These are phyloP conservation scores for Pyricularia pennisetigena DNA, from an alignment of 2,329 filamentous ascomycete species.

Conservation along the genomic window DNA sequence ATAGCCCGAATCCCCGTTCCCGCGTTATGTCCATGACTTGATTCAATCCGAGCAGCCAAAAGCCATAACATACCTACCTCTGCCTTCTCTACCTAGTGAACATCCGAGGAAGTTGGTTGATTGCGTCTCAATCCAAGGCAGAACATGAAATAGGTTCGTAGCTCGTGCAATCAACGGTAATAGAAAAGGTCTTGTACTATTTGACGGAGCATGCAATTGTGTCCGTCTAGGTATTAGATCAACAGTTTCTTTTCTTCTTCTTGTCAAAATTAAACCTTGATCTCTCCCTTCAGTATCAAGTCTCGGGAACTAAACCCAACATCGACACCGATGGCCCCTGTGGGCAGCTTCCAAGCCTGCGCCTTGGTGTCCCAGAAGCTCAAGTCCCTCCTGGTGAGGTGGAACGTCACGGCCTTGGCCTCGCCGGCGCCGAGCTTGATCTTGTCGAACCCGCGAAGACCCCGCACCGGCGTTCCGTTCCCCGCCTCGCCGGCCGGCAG, in stretches of 20 bases:
- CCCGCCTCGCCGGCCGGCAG: constrained; percentile 19
- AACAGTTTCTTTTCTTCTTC: not conserved
- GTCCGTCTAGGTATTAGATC: not conserved
- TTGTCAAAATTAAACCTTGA: not conserved
- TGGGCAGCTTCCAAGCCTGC: constrained; percentile 29
- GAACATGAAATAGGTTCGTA: too few relatives aligned
- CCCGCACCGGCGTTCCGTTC: constrained; percentile 33
- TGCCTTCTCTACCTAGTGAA: too few relatives aligned
- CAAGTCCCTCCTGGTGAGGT: constrained; percentile 34
- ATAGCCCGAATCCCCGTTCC: too few relatives aligned
- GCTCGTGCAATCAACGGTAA: too few relatives aligned
- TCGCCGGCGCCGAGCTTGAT: constrained; percentile 29
- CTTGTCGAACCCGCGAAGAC: constrained; percentile 44
- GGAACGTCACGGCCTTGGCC: constrained; percentile 29
- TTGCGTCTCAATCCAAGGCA: too few relatives aligned
- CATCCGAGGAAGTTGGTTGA: too few relatives aligned
- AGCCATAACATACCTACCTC: too few relatives aligned
- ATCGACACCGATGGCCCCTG: constrained; percentile 18
- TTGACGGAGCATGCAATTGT: not conserved
- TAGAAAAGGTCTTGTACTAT: not conserved
- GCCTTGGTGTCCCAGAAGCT: constrained; percentile 35
- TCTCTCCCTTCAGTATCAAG: not conserved
- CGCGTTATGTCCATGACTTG: too few relatives aligned
- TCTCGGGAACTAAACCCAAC: constrained; percentile 16
- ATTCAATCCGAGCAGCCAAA: too few relatives aligned